Evolutionary conservation across 1,284 basidiomycete species (phyloP).

Genomic region (Apiotrichum porosum): DNA sequence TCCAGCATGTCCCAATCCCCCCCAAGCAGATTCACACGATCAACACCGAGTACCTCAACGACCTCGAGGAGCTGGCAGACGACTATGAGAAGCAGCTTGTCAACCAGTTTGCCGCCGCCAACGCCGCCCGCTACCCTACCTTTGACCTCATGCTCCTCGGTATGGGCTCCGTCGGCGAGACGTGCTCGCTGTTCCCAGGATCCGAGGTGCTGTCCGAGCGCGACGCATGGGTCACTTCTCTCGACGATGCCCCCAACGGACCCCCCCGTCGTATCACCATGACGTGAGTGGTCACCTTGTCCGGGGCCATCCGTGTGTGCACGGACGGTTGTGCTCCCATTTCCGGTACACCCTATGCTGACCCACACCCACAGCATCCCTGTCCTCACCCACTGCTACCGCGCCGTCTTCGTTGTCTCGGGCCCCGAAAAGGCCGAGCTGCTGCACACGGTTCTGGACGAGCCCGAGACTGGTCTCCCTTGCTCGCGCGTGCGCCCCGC

Average conservation of each 20-base stretch:
- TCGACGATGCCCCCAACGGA: slow-evolving; percentile 90
- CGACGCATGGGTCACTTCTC: slow-evolving; percentile 88
- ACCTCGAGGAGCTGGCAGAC: slow-evolving; percentile 81
- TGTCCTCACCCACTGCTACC: slow-evolving; percentile 85
- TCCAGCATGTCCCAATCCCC: slow-evolving; percentile 75
- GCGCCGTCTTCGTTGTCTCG: slow-evolving; percentile 82
- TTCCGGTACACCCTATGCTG: slow-evolving; percentile 1
- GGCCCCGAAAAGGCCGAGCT: slow-evolving; percentile 81
- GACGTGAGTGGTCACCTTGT: slow-evolving; percentile 53
- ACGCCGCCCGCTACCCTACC: slow-evolving; percentile 86
- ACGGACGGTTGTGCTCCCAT: background rate
- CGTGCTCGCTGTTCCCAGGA: slow-evolving; percentile 89
- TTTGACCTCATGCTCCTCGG: slow-evolving; percentile 93
- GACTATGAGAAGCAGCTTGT: slow-evolving; percentile 92
- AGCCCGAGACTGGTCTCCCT: slow-evolving; percentile 75
- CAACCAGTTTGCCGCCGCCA: slow-evolving; percentile 78
- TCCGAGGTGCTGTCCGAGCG: slow-evolving; percentile 79
- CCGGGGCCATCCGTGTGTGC: background rate
- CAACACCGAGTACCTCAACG: slow-evolving; percentile 62
- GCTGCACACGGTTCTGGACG: slow-evolving; percentile 72
- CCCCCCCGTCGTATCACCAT: slow-evolving; percentile 85
- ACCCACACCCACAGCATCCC: slow-evolving; percentile 51
- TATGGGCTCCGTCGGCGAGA: slow-evolving; percentile 93
- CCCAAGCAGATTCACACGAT: slow-evolving; percentile 78
- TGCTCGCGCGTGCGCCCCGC: slow-evolving; percentile 76